phyloP scores from a whole-genome alignment of 768 basidiomycete genomes.

The Chlorophyllum brunneum region DNA sequence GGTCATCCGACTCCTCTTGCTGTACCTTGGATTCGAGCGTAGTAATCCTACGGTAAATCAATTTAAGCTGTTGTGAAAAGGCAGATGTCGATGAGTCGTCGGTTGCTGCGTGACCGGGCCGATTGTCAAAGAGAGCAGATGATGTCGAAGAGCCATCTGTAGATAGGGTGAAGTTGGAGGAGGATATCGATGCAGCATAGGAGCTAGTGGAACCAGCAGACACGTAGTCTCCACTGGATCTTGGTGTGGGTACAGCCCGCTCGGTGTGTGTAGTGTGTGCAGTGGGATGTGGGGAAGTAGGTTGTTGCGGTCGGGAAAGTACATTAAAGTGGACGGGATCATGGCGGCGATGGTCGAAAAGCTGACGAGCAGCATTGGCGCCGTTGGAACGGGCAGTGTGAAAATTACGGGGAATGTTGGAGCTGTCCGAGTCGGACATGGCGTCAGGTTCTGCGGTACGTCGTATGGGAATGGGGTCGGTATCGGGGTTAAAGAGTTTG shows the following conservation, averaged over 20 bases:
- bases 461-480: slow-evolving; percentile 60
- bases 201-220: slow-evolving; percentile 76
- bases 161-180: slow-evolving; percentile 69
- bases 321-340: slow-evolving; percentile 83
- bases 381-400: slow-evolving; percentile 29
- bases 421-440: slow-evolving; percentile 56
- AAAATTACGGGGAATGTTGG: slow-evolving; percentile 37
- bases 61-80: slow-evolving; percentile 73
- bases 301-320: slow-evolving; percentile 44
- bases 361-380: slow-evolving; percentile 40
- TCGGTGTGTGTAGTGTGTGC: no score
- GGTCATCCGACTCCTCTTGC: slow-evolving; percentile 55
- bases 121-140: slow-evolving; percentile 63
- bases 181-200: slow-evolving; percentile 64
- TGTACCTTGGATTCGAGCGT: slow-evolving; percentile 74
- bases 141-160: slow-evolving; percentile 75
- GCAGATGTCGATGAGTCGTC: slow-evolving; percentile 61
- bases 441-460: slow-evolving; percentile 63
- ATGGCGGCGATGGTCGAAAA: slow-evolving; percentile 89
- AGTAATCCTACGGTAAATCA: slow-evolving; percentile 79
- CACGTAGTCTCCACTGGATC: slow-evolving; percentile 64
- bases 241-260: slow-evolving; percentile 50
- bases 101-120: slow-evolving; percentile 33
- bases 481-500: slow-evolving; percentile 72
- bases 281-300: slow-evolving; percentile 11